These are phyloP conservation scores for Mucor plumbeus DNA, from an alignment of 371 early-diverging fungal genomes.

Conservation along the genomic window DNA sequence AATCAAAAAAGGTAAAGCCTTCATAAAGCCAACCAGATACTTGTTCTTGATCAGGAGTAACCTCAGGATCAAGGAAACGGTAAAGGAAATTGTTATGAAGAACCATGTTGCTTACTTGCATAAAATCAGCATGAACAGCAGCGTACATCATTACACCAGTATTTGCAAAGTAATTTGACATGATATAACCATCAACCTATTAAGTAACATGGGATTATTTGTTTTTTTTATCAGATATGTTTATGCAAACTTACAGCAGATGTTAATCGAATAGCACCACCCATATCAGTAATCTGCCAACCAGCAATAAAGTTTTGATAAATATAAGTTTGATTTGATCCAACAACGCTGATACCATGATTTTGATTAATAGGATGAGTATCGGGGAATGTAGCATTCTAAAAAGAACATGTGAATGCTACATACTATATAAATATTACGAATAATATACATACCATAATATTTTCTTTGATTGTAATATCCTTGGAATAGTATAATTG, in stretches of 20 bases:
- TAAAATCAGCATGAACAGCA: constrained; percentile 43
- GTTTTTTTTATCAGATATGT: too few species aligned
- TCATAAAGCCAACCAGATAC: constrained; percentile 49
- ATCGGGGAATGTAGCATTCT: constrained; percentile 52
- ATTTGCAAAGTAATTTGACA: constrained; percentile 52
- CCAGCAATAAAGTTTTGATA: constrained; percentile 55
- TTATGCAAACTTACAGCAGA: constrained; percentile 35
- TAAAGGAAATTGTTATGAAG: constrained; percentile 47
- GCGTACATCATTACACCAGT: constrained; percentile 50
- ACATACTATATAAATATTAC: neutral
- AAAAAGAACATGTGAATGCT: neutral
- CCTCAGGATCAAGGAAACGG: constrained; percentile 32
- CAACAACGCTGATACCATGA: constrained; percentile 46
- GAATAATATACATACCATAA: constrained; percentile 31
- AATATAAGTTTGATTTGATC: constrained; percentile 46
- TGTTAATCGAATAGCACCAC: constrained; percentile 50
- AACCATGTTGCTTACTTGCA: constrained; percentile 49
- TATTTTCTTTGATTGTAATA: constrained; percentile 48
- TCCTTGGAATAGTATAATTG: constrained; percentile 41
- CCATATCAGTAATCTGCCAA: constrained; percentile 49
- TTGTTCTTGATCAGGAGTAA: constrained; percentile 22
- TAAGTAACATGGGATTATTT: neutral
- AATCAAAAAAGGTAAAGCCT: constrained; percentile 50
- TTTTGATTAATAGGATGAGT: constrained; percentile 39
- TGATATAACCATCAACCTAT: constrained; percentile 46